Evolutionary conservation across 345 rosid species (phyloP).

Genomic region (Eutrema yunnanense): DNA sequence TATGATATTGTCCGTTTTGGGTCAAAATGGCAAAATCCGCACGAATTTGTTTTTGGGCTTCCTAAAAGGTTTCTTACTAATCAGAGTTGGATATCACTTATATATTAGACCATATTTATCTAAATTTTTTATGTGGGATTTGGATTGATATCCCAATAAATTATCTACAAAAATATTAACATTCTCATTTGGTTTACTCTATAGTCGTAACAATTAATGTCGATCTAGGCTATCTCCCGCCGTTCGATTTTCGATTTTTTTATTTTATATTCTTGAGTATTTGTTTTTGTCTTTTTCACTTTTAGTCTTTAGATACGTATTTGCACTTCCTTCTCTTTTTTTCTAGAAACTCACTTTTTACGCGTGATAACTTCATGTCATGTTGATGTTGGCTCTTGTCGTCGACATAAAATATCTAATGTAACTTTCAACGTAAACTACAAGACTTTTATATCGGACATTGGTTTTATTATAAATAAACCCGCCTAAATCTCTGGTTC

Average conservation of each 20-base stretch:
- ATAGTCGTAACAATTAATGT: background rate
- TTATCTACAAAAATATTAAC: too few relatives aligned
- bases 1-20: too few relatives aligned
- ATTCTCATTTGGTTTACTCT: background rate
- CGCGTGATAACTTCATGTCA: background rate
- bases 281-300: background rate
- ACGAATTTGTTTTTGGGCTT: too few relatives aligned
- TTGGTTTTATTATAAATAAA: too few relatives aligned
- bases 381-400: background rate
- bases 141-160: too few relatives aligned
- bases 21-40: too few relatives aligned
- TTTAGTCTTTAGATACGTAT: background rate
- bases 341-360: background rate
- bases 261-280: background rate
- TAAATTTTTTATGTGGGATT: too few relatives aligned
- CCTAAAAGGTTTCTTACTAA: too few relatives aligned
- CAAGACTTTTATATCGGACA: too few relatives aligned
- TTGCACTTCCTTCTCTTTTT: background rate
- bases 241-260: background rate
- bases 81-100: too few relatives aligned
- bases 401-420: background rate
- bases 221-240: conserved; percentile 3
- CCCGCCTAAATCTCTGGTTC: too few relatives aligned
- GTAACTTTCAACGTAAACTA: background rate
- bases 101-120: too few relatives aligned